Conservation (phyloP, 352 stramenopile genomes). For the Globisporangium megalacanthum region DNA sequence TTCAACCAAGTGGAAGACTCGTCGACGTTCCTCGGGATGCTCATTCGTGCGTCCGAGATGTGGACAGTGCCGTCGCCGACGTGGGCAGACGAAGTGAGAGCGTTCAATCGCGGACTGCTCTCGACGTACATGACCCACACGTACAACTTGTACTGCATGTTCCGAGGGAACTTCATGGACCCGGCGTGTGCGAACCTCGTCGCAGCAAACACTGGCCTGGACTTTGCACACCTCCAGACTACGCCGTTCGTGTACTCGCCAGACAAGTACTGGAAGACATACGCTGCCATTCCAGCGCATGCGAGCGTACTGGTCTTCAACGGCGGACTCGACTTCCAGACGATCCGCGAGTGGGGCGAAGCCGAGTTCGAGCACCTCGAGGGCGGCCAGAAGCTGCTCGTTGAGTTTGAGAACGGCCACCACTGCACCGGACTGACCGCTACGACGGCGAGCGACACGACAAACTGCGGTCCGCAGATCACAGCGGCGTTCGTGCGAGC, state of each 20-base stretch:
- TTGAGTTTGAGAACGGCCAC: slow-evolving; percentile 22
- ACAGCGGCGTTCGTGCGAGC: slow-evolving; percentile 12
- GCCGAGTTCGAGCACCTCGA: slow-evolving; percentile 15
- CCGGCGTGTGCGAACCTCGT: slow-evolving; percentile 8
- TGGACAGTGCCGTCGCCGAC: slow-evolving; percentile 13
- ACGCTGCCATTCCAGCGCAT: slow-evolving; percentile 15
- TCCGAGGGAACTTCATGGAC: slow-evolving; percentile 7
- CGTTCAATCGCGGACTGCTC: slow-evolving; percentile 4
- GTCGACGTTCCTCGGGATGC: slow-evolving; percentile 9
- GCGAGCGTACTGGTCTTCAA: slow-evolving; percentile 30
- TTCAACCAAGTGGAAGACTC: slow-evolving; percentile 4
- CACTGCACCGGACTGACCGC: slow-evolving; percentile 15
- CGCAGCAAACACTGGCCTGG: neutral
- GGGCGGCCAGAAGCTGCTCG: slow-evolving; percentile 10
- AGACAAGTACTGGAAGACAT: slow-evolving; percentile 27
- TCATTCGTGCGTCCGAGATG: slow-evolving; percentile 13
- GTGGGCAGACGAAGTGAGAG: slow-evolving; percentile 4
- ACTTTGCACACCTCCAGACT: slow-evolving; percentile 1
- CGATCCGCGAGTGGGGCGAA: slow-evolving; percentile 14
- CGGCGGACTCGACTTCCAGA: slow-evolving; percentile 26
- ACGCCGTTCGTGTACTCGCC: slow-evolving; percentile 20
- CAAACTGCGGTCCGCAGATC: slow-evolving; percentile 15
- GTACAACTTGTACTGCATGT: slow-evolving; percentile 13
- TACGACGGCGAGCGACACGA: slow-evolving; percentile 3
- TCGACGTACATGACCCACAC: neutral